phyloP scores from a whole-genome alignment of 108 stramenopile genomes.

The Skeletonema menzelii region DNA sequence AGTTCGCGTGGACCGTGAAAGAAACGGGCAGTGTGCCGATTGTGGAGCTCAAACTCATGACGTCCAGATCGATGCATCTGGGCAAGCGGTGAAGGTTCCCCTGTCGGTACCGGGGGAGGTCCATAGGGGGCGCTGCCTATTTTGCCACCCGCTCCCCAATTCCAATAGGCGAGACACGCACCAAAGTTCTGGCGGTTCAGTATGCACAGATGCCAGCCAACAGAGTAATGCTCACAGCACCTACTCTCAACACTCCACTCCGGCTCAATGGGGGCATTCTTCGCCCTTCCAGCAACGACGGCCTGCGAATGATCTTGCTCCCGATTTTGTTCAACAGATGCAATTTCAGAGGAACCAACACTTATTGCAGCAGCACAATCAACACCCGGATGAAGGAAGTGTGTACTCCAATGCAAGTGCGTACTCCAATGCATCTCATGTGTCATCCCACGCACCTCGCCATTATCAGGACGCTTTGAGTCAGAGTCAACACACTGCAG shows the following conservation, averaged over 20 bases:
- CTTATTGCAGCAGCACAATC: slow-evolving; percentile 15
- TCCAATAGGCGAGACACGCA: neutral
- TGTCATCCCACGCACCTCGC: neutral
- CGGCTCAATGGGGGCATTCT: slow-evolving; percentile 18
- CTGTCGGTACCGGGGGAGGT: slow-evolving; percentile 56
- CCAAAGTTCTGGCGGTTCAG: slow-evolving; percentile 16
- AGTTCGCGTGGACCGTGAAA: slow-evolving; percentile 45
- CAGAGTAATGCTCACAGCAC: slow-evolving; percentile 18
- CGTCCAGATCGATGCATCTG: slow-evolving; percentile 32
- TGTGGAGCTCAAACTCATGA: slow-evolving; percentile 57
- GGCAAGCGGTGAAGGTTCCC: slow-evolving; percentile 33
- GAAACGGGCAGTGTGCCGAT: slow-evolving; percentile 49
- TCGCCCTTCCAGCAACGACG: slow-evolving; percentile 13
- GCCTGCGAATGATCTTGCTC: neutral
- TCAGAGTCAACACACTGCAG: neutral
- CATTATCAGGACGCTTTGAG: neutral
- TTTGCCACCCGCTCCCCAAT: slow-evolving; percentile 53
- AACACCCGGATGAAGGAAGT: neutral
- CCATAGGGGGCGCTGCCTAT: slow-evolving; percentile 57
- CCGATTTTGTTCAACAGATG: slow-evolving; percentile 1
- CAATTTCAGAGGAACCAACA: slow-evolving; percentile 8
- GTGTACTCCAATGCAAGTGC: neutral
- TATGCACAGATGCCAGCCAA: slow-evolving; percentile 25
- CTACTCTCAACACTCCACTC: slow-evolving; percentile 40
- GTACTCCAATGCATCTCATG: slow-evolving; percentile 5